Base-by-base conservation (phyloP, 306 rosid species). In the Prunus persica region DNA sequence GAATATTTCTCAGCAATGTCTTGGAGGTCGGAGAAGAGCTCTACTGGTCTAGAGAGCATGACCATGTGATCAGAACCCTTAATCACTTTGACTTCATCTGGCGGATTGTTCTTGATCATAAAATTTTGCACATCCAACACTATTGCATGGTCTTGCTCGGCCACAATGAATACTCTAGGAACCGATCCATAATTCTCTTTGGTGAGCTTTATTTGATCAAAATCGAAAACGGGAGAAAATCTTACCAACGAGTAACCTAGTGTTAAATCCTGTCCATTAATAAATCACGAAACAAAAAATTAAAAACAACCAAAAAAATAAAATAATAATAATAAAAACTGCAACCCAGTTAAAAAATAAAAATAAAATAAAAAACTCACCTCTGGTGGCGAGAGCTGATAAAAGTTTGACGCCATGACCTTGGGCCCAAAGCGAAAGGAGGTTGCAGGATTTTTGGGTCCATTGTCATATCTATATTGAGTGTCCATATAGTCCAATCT, bases 31-130 rank as follows among this genome's bases (percentile, higher is more conserved):
- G 56, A 76, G 78, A 46, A 80, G 34, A 86, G 74, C 28, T 72
- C 73, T 19, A 32, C 22, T 0, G 92, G 87, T 60, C 80, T 80
- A 3, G 85, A 88, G 49, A 88, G 56, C 90, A 88, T 84, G 38
- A 79, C 32, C 92, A 84, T 81, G 58, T 84, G 86, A 82, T 86
- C 88, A 45, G 82, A 80, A 14, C 11, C 84, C 22, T 28, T 18
- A 34, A 88, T 69, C 32, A 79, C 75, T 38, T 78, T 79, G 22
- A 86, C 82, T 11, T 85, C 80, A 3, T 38, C 32, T 0, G 80
- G 41, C 1, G 86, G 85, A 65, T 82, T 84, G 13, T 25, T 47
- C 12, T 73, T 65, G 60, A 79, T 79, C 82, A 79, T 79, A 78
- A 81, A 77, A 3, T 58, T 25, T 66, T 84, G 87, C 30, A 80